Evolutionary conservation across 768 basidiomycete genomes (phyloP), one percentile per base, ranked within the genome.

Genomic region (Hirschioporus abietinus): DNA sequence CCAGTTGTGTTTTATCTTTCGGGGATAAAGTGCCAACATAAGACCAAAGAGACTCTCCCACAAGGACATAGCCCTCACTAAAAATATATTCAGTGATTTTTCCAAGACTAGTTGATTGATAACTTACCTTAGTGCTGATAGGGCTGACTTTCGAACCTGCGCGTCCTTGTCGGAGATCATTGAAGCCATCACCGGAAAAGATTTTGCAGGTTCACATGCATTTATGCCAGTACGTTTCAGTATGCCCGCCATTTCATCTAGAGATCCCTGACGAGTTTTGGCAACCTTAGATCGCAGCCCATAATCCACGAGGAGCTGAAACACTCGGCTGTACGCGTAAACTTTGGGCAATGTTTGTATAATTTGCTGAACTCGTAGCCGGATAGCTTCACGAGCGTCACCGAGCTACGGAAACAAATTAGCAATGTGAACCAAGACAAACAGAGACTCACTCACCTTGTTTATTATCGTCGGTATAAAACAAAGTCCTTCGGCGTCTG

Each of bases 81-180:
- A 64, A 12, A 63, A 70, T 69, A 68, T 69, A 58, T 62, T 66
- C 23, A 64, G 30, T 25, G 60, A 35, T 63, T 60, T 26, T 52
- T 17, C n/a, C 64, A 20, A 69, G 34, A 64, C 18, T 5, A 70
- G 62, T 15, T 59, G 58, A 66, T 60, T 26, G 25, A 61, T 26
- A 65, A n/a, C 78, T 72, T 73, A 91, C 95, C 95, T 90, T 63
- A 99, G 80, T 52, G 88, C 83, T 35, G 86, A 84, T 42, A 99
- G 81, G 4, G 94, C 92, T 8, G 96, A 93, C 72, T 92, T 96
- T 12, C 96, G 86, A 59, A 95, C 94, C 66, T 86, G 82, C 0
- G 92, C 87, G 76, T 99, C 96, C 74, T 93, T 93, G 74, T 96
- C 95, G 26, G 90, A 87, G 68, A 97, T 88, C 82, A 91, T 87